Evolutionary conservation across 352 stramenopile genomes (phyloP), one percentile per base, ranked within the genome.

Genomic region (Pythium chondricola): DNA sequence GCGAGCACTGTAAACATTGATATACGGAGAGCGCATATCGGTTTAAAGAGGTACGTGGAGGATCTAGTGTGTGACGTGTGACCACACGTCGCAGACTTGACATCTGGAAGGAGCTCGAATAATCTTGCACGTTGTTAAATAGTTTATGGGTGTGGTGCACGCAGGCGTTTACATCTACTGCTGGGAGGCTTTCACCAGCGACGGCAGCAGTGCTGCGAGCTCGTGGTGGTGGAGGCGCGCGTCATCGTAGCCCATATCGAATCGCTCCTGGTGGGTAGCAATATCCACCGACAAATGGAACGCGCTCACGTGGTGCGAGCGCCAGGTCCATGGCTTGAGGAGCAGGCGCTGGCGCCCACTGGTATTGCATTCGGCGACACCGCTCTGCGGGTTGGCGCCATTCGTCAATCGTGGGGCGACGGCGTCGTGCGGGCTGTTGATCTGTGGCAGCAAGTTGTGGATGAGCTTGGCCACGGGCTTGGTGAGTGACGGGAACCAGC

Each of bases 241-340:
- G 48, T 87, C 75, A 25, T 78, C 58, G 46, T 83, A 87, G 43
- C 72, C 75, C 35, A 69, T 65, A 35, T 80, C 70, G 43, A 85
- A 87, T 39, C 62, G 66, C 26, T 69, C 45, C 44, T 85, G 63
- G 52, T 85, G 74, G 32, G 52, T 71, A 14, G 26, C 52, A 13
- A 85, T 39, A 43, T 83, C 57, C 7, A 85, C 70, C 17, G 70
- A 76, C 38, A 87, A 58, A 56, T 87, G 75, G 53, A 77, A 87
- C 18, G 72, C 46, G 8, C 56, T 52, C 9, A 85, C 24, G 38
- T 67, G 55, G 30, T 80, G 72, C 13, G 66, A 69, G 36, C 72
- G 70, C 72, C 72, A 87, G 41, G 63, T 81, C 70, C 71, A 87
- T 16, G 75, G 75, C 43, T 71, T 77, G 17, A 87, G 66, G 26